Percentiles rank a stretch among this genome's conserved stretches.
These are phyloP conservation scores for Forsythia viridissima DNA, from an alignment of 257 asterid species.

Conservation along the genomic window DNA sequence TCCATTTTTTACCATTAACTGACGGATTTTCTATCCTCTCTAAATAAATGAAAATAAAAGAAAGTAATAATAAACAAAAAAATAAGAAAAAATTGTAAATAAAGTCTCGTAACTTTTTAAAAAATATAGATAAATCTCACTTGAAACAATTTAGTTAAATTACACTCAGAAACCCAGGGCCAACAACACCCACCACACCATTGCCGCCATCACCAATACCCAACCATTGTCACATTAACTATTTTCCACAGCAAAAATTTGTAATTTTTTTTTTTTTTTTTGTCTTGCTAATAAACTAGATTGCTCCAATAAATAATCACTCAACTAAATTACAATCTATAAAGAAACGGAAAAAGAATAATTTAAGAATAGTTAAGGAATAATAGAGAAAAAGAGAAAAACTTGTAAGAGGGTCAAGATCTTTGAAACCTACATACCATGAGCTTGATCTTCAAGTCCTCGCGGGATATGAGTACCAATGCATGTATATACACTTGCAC, in stretches of 20 bases:
- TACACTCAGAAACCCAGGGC: too few species aligned
- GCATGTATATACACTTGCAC: slow-evolving; percentile 82
- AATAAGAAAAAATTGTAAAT: too few species aligned
- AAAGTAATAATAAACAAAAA: too few species aligned
- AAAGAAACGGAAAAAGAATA: background rate
- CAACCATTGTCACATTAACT: background rate
- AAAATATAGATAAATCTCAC: too few species aligned
- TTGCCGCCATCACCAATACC: too few species aligned
- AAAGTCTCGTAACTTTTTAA: too few species aligned
- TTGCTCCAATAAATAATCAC: slow-evolving; percentile 11
- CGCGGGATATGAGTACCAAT: slow-evolving; percentile 73
- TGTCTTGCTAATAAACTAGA: background rate
- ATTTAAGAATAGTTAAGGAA: background rate
- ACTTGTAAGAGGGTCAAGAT: slow-evolving; percentile 83
- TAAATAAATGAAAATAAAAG: too few species aligned
- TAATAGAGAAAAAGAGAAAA: slow-evolving; percentile 5
- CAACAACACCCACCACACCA: too few species aligned
- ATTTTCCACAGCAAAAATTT: background rate
- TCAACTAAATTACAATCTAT: background rate
- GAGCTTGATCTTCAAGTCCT: slow-evolving; percentile 62
- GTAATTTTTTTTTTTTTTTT: background rate
- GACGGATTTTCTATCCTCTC: too few species aligned
- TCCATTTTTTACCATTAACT: too few species aligned
- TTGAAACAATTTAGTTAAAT: too few species aligned
- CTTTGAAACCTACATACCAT: slow-evolving; percentile 59